Percentiles rank a stretch among this genome's conserved stretches.
Conservation (phyloP, 2,329 filamentous ascomycete genomes). For the Aschersonia sp. region DNA sequence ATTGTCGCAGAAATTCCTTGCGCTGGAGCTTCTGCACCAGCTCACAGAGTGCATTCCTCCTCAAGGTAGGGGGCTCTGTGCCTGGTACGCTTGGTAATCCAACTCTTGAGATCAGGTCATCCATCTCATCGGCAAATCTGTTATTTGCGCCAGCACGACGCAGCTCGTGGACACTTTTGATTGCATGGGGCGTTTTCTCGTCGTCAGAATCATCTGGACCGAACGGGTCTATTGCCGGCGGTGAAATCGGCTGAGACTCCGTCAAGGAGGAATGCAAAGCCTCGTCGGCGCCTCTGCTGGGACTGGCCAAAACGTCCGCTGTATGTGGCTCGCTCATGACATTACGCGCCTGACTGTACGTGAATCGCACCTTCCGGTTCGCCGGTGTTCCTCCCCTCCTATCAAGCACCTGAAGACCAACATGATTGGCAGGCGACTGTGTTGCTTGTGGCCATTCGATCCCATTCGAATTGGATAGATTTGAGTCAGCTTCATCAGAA, state of each 20-base stretch:
- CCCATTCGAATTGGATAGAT: neutral
- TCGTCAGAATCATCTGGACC: slow-evolving; percentile 19
- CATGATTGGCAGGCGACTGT: slow-evolving; percentile 4
- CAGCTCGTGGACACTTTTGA: slow-evolving; percentile 50
- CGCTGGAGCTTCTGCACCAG: slow-evolving; percentile 43
- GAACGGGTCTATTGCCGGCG: slow-evolving; percentile 9
- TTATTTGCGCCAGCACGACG: slow-evolving; percentile 52
- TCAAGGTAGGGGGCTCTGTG: slow-evolving; percentile 30
- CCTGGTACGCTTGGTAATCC: slow-evolving; percentile 25
- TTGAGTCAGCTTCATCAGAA: slow-evolving; percentile 1
- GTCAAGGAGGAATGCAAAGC: slow-evolving; percentile 8
- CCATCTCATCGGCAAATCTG: slow-evolving; percentile 49
- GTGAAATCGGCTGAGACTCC: slow-evolving; percentile 9
- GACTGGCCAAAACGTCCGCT: slow-evolving; percentile 9
- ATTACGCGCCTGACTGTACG: slow-evolving; percentile 19
- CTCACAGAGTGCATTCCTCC: slow-evolving; percentile 45
- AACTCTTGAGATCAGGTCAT: slow-evolving; percentile 47
- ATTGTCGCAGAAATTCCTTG: slow-evolving; percentile 50
- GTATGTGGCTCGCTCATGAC: slow-evolving; percentile 13
- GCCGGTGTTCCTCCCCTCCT: slow-evolving; percentile 11
- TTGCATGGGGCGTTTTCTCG: slow-evolving; percentile 30
- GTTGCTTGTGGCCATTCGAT: neutral
- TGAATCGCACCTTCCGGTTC: slow-evolving; percentile 18
- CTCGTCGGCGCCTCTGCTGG: slow-evolving; percentile 2
- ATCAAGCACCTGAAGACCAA: slow-evolving; percentile 10